Evolutionary conservation across 2,329 filamentous ascomycete genomes (phyloP), one percentile per base, ranked within the genome.

Genomic region (Talaromyces sp.): DNA sequence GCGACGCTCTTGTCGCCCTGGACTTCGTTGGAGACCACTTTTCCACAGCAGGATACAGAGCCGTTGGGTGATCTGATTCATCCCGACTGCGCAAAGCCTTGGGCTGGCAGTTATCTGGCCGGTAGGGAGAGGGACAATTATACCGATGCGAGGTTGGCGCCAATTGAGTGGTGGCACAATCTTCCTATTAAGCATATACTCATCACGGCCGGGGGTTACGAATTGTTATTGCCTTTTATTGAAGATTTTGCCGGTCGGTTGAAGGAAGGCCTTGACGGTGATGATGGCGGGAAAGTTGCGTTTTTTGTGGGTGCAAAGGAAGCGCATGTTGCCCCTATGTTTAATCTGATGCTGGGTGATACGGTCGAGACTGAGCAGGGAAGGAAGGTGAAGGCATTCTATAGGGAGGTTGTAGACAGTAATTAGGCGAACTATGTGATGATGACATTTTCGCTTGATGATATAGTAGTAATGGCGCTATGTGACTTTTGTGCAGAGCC

Each of bases 1-100:
- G 78, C 80, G 0, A 68, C 86, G 7, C 75, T 87, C 6, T 80
- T 88, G 61, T 82, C 80, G 0, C 86, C 86, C 0, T 88, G 86
- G 86, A 76, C 80, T 1, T 79, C 79, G 1, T 82, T 88, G 64
- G 74, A 77, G n/a, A 76, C 75, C 0, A 71, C 78, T 18, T 78
- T 79, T 28, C 70, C 74, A 0, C 78, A 77, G 1, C 69, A 74
- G 1, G 78, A 79, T 4, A 79, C 78, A 58, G 85, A 86, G 65
- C 73, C 71, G 3, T 74, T 77, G 46, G 82, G 79, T 66, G 84
- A 87, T 70, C 70, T 81, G 59, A 73, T 86, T 31, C 75, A 77
- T 12, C 68, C 71, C 0, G 67, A 69, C 0, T 71, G 77, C 0
- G 77, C 79, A 1, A 67, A 67, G 0, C 74, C 77, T 1, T 87